A percentile compares a stretch with the other conserved stretches of the same genome.
Evolutionary conservation across 108 stramenopile genomes (phyloP).

Genomic region (Fragilaria crotonensis): DNA sequence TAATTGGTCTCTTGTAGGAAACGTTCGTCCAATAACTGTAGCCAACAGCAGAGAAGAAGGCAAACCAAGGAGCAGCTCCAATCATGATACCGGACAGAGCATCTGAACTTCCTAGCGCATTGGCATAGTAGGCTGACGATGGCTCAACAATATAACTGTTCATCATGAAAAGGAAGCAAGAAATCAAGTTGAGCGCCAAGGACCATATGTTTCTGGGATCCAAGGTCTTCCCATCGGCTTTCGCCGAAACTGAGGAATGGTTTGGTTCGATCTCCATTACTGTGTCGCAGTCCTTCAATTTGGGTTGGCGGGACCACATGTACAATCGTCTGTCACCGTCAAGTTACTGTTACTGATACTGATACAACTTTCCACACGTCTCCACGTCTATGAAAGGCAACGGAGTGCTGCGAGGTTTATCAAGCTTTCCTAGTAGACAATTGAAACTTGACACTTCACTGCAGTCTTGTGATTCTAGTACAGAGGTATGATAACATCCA

Average conservation of each 20-base stretch:
- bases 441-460: too few species aligned
- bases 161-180: constrained; percentile 79
- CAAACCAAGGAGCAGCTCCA: constrained; percentile 71
- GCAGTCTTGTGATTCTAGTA: too few species aligned
- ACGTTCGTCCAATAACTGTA: constrained; percentile 76
- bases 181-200: constrained; percentile 56
- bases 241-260: neutral
- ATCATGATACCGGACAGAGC: constrained; percentile 74
- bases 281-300: neutral
- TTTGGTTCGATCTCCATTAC: neutral
- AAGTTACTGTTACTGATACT: too few species aligned
- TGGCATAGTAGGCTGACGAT: constrained; percentile 65
- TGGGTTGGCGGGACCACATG: neutral
- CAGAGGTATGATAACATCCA: too few species aligned
- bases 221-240: constrained; percentile 6
- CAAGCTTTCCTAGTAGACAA: too few species aligned
- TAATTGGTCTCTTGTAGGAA: constrained; percentile 58
- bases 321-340: too few species aligned
- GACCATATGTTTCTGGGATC: constrained; percentile 34
- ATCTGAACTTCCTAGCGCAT: constrained; percentile 58
- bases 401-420: too few species aligned
- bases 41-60: constrained; percentile 43
- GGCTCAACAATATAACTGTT: constrained; percentile 85
- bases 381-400: too few species aligned
- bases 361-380: too few species aligned